Percentiles rank a stretch among this genome's conserved stretches.
These are phyloP conservation scores for Lachancea sp. DNA, from an alignment of 805 yeast genomes.

Conservation along the genomic window DNA sequence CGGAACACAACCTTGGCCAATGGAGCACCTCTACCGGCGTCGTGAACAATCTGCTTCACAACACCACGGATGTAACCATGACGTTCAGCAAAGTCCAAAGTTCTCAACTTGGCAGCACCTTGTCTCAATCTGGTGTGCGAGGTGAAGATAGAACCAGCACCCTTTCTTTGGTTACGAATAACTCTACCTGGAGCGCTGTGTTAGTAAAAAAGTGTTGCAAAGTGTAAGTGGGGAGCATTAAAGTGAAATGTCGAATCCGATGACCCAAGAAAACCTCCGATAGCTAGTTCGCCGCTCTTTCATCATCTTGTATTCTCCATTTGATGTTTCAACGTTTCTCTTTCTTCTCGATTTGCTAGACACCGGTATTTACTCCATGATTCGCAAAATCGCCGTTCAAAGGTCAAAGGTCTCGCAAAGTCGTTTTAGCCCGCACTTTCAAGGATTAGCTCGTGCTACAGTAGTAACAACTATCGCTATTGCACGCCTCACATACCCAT, in stretches of 20 bases:
- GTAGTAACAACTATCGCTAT: not conserved
- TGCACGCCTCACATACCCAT: constrained; percentile 30
- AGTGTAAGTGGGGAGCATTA: not conserved
- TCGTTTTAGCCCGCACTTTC: not conserved
- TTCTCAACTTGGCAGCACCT: constrained; percentile 99
- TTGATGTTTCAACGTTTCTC: too few relatives aligned
- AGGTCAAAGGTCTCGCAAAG: not conserved
- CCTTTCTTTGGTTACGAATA: constrained; percentile 99
- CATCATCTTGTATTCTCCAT: too few relatives aligned
- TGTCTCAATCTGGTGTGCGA: constrained; percentile 99
- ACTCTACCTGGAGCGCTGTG: constrained; percentile 73
- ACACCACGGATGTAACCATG: constrained; percentile 99
- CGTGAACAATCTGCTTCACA: constrained; percentile 97
- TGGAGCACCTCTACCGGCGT: constrained; percentile 99
- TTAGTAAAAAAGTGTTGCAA: constrained; percentile 12
- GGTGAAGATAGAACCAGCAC: constrained; percentile 99
- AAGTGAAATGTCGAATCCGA: not conserved
- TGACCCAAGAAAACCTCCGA: too few relatives aligned
- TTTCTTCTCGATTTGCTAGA: too few relatives aligned
- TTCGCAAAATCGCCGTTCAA: too few relatives aligned
- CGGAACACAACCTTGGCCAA: constrained; percentile 98
- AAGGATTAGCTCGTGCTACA: not conserved
- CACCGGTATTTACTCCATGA: too few relatives aligned
- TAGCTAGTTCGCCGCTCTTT: too few relatives aligned
- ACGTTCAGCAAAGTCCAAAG: constrained; percentile 98